Base-by-base conservation (phyloP, 2,329 filamentous ascomycete species). In the Fusarium compactum region DNA sequence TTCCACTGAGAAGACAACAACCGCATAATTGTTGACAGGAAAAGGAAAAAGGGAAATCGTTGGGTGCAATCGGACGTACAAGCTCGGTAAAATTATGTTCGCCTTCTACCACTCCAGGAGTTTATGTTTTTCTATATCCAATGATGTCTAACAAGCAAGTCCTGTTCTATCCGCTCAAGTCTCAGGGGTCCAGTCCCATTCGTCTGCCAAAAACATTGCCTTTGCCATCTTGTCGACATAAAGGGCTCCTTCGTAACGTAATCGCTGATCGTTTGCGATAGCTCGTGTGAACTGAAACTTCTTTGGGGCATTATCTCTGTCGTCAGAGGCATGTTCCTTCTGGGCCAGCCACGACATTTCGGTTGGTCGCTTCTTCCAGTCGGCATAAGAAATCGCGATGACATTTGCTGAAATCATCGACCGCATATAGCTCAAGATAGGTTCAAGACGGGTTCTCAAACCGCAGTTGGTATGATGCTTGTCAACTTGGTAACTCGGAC, bases 381-480 rank as follows among this genome's bases (percentile, higher is more conserved):
- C 79, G 9, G 73, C 73, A n/a, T 81, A 77, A 16, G 80, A 72
- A 12, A 89, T 75, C 4, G 82, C 80, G 9, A 88, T 74, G 29
- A 80, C 80, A 34, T 78, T 81, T 1, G 85, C 79, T 1, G 84
- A 83, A 6, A 90, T 78, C 81, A 89, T 85, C n/a, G 82, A 78
- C 61, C 88, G 85, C 30, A 94, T 80, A 56, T 89, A 86, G 58
- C 92, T 90, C 18, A 94, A 78, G 6, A 92, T 84, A 10, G 91
- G 90, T 41, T 92, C 80, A 6, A 94, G 78, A 20, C 89, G 85
- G 5, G 87, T 89, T 46, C 91, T 83, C 40, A 93, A 82, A 2
- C 92, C 92, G 75, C 92, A 95, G 77, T 94, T 91, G 3, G 85
- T 85, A 77, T 95, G 92, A 75, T 93, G 84, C 69, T 86, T 86